Percentiles rank a stretch among this genome's conserved stretches.
These are phyloP conservation scores for Aspergillus pseudoterreus DNA, from an alignment of 2,329 filamentous ascomycete genomes.

Conservation along the genomic window DNA sequence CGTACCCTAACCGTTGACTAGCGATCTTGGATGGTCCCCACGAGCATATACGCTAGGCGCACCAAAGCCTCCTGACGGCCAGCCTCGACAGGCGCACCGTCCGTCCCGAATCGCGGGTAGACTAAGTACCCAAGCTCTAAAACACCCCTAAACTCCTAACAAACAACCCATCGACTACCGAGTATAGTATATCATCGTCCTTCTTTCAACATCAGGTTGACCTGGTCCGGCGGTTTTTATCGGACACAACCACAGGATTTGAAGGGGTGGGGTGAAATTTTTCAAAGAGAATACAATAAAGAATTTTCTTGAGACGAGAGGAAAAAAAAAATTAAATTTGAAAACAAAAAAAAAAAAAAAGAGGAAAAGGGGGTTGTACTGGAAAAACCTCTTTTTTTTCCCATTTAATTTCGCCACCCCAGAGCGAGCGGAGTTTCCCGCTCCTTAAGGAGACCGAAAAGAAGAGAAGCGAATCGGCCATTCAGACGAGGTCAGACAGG, in stretches of 20 bases:
- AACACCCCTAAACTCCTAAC: conserved; percentile 1
- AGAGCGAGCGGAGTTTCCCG: conserved; percentile 14
- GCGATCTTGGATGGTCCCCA: conserved; percentile 31
- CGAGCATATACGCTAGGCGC: conserved; percentile 33
- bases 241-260: conserved; percentile 12
- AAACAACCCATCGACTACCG: conserved; percentile 3
- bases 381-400: conserved; percentile 5
- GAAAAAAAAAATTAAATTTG: neutral
- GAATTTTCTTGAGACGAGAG: conserved; percentile 1
- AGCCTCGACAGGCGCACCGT: conserved; percentile 21
- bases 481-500: conserved; percentile 11
- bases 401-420: conserved; percentile 18
- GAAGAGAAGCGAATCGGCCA: conserved; percentile 5
- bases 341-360: conserved; percentile 8
- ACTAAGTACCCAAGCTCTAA: conserved; percentile 27
- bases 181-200: conserved; percentile 12
- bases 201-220: conserved; percentile 16
- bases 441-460: conserved; percentile 5
- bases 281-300: conserved; percentile 8
- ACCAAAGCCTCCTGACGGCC: conserved; percentile 19
- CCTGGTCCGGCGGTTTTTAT: neutral
- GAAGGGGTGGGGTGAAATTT: conserved; percentile 4
- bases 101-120: conserved; percentile 33
- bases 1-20: conserved; percentile 18
- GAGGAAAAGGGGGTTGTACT: conserved; percentile 7